Percentiles rank a stretch among this genome's conserved stretches.
phyloP scores from a whole-genome alignment of 202 grass and related monocot genomes.

The Dendrocalamus latiflorus region DNA sequence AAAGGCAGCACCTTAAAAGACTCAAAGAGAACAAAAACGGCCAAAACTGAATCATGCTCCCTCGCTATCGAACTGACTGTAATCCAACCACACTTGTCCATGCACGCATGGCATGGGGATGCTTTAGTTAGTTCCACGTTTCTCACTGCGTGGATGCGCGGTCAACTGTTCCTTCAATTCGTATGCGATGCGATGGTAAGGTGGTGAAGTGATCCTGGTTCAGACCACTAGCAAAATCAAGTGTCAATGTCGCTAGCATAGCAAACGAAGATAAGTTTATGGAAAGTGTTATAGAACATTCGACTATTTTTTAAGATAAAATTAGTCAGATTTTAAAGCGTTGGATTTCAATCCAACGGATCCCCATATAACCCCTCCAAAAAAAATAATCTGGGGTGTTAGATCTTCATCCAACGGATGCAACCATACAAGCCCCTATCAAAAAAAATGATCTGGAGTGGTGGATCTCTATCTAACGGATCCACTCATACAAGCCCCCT shows the following conservation, averaged over 20 bases:
- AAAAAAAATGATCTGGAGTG: no score
- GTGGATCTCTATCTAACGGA: no score
- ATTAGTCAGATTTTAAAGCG: no score
- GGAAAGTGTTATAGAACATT: no score
- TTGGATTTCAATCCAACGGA: no score
- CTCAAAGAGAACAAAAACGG: conserved; percentile 3
- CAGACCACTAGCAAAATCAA: not conserved
- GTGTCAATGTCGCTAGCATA: not conserved
- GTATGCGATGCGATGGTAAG: not conserved
- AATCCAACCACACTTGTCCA: not conserved
- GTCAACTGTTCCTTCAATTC: no score
- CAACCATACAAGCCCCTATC: no score
- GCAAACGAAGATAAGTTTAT: not conserved
- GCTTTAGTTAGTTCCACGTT: not conserved
- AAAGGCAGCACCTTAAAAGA: conserved; percentile 13
- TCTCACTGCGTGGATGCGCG: not conserved
- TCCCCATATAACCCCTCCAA: no score
- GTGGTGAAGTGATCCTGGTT: not conserved
- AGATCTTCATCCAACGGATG: no score
- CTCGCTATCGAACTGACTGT: conserved; percentile 1
- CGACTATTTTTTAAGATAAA: no score
- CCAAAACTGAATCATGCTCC: conserved; percentile 16
- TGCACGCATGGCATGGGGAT: not conserved
- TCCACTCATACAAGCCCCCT: no score
- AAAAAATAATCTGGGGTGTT: no score